Base-by-base conservation (phyloP, 1,139 yeast species). In the Taphrina pruni region DNA sequence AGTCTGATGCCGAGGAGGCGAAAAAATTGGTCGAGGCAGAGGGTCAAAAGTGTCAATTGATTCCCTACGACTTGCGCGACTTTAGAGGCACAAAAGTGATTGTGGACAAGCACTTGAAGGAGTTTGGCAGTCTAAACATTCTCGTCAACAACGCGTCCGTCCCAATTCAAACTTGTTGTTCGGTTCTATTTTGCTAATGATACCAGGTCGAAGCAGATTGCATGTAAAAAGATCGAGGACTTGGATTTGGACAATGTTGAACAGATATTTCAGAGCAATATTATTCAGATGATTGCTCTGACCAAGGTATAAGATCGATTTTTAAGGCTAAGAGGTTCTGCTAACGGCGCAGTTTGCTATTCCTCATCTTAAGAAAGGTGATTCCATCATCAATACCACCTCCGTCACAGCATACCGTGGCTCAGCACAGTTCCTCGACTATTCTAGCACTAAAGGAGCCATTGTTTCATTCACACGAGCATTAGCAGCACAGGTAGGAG, bases 101-200 rank as follows among this genome's bases (percentile, higher is more conserved):
- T 0, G 97, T 86, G 1, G 84, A 83, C n/a, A 75, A 77, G 61
- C 87, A 97, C 0, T 89, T 91, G 26, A 75, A 78, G n/a, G 83
- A 83, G 73, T 83, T 90, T 72, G 97, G 95, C 6, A 80, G 84
- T 72, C 88, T 90, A 72, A 97, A 93, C 78, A 89, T 79, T 76
- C 95, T 92, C 54, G 88, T 93, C 78, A 93, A 95, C 56, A 97
- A 97, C 26, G 97, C 98, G 2, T 97, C 97, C 4, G 97, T 97
- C 4, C 2, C 54, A 8, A 21, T 8, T 45, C 92, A 92, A 81
- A 92, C 92, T 75, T 78, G 93, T 72, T 81, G 93, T 5, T 5
- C 9, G 8, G 38, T 20, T 14, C 20, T 17, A 17, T 36, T 8
- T 6, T 17, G 14, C 66, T 43, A 43, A 54, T 2, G 21, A 32